Conservation (phyloP, 1,284 basidiomycete species). For the Sanguinoderma infundibulare region DNA sequence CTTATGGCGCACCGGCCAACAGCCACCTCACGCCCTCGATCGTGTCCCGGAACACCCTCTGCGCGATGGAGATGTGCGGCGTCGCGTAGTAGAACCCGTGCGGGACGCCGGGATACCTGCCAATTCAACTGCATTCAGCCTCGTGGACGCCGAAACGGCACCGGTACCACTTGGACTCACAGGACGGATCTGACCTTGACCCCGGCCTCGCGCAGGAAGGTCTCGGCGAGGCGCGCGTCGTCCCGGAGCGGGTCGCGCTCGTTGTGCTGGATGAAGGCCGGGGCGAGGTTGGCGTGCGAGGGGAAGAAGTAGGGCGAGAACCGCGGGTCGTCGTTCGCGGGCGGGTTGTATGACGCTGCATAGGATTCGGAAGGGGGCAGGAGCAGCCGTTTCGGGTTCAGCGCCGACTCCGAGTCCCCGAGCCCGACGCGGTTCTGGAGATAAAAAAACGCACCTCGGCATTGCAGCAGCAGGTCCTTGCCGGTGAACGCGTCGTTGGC, state of each 20-base stretch:
- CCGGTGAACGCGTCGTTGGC: neutral
- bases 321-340: slow-evolving; percentile 20
- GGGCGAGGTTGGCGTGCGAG: slow-evolving; percentile 24
- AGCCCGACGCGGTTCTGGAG: too few relatives aligned
- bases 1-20: neutral
- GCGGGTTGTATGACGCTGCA: too few relatives aligned
- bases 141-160: neutral
- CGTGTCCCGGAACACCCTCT: slow-evolving; percentile 4
- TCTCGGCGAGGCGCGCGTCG: slow-evolving; percentile 23
- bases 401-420: neutral
- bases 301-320: slow-evolving; percentile 22
- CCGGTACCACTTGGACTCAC: too few relatives aligned
- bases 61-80: neutral
- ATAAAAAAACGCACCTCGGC: too few relatives aligned
- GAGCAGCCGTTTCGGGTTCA: too few relatives aligned
- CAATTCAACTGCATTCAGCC: neutral
- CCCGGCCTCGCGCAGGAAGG: neutral
- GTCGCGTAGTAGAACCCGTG: neutral
- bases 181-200: neutral
- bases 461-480: neutral
- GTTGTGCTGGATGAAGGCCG: slow-evolving; percentile 26
- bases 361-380: too few relatives aligned
- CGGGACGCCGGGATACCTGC: neutral
- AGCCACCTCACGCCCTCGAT: neutral
- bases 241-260: slow-evolving; percentile 30